phyloP scores from a whole-genome alignment of 805 yeast species.

The Saturnispora serradocipensis region DNA sequence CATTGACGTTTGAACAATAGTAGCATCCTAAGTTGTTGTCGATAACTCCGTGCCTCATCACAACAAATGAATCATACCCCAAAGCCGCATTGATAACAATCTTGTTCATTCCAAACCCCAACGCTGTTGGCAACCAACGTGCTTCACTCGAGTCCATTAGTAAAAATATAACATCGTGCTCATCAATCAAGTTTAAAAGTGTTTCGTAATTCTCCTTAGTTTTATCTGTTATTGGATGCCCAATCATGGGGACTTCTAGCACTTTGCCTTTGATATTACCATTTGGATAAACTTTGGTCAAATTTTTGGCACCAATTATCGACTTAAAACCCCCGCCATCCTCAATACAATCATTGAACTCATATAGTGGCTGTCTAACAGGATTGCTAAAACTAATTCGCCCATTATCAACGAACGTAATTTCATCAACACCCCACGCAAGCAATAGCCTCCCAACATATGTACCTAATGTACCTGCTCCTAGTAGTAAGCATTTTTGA shows the following conservation, averaged over 20 bases:
- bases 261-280: constrained; percentile 53
- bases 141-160: constrained; percentile 93
- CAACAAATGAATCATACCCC: constrained; percentile 89
- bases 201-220: constrained; percentile 38
- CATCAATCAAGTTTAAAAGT: constrained; percentile 44
- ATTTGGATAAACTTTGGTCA: constrained; percentile 71
- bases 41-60: constrained; percentile 80
- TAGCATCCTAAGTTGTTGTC: constrained; percentile 64
- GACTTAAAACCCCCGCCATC: constrained; percentile 72
- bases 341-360: constrained; percentile 67
- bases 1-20: constrained; percentile 92
- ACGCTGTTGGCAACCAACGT: constrained; percentile 92
- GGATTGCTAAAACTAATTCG: constrained; percentile 88
- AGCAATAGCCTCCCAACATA: constrained; percentile 77
- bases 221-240: constrained; percentile 69
- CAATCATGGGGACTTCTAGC: constrained; percentile 91
- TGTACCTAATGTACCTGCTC: constrained; percentile 94
- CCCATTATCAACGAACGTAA: constrained; percentile 88
- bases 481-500: constrained; percentile 68
- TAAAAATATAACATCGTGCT: constrained; percentile 70
- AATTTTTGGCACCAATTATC: constrained; percentile 59
- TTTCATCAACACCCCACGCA: constrained; percentile 89
- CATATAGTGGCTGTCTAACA: constrained; percentile 84
- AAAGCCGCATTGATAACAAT: constrained; percentile 85
- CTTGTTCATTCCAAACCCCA: constrained; percentile 59